Conservation (phyloP, 2,329 filamentous ascomycete species). For the Pseudogymnoascus verrucosus region DNA sequence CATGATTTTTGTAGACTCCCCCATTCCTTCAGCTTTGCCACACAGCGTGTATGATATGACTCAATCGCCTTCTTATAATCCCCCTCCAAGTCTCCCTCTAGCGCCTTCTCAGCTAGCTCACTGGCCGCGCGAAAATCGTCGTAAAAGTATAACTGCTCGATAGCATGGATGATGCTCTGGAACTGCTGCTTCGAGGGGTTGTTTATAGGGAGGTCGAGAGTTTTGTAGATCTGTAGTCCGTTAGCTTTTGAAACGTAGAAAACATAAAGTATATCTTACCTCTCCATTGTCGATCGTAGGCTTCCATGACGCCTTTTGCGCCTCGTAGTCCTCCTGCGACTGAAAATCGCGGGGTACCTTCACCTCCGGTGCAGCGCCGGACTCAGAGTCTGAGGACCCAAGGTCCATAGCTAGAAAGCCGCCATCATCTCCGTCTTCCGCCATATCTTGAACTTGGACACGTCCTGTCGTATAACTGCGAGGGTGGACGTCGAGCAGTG, state of each 20-base stretch:
- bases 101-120: neutral
- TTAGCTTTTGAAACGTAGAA: neutral
- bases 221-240: slow-evolving; percentile 20
- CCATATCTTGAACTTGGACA: neutral
- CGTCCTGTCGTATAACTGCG: neutral
- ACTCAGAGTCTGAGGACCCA: slow-evolving; percentile 31
- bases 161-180: slow-evolving; percentile 25
- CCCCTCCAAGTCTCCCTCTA: slow-evolving; percentile 5
- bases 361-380: slow-evolving; percentile 10
- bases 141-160: slow-evolving; percentile 29
- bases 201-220: slow-evolving; percentile 20
- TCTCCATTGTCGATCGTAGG: slow-evolving; percentile 25
- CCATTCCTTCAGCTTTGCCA: neutral
- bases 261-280: slow-evolving; percentile 14
- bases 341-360: slow-evolving; percentile 27
- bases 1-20: neutral
- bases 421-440: slow-evolving; percentile 27
- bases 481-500: neutral
- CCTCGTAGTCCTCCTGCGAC: slow-evolving; percentile 24
- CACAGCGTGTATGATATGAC: neutral
- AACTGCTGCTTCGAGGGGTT: slow-evolving; percentile 24
- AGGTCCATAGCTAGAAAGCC: slow-evolving; percentile 37
- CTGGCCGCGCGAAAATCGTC: slow-evolving; percentile 22
- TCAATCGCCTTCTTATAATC: slow-evolving; percentile 4
- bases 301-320: slow-evolving; percentile 19